These are phyloP conservation scores for Colletotrichum limetticola DNA, from an alignment of 2,329 filamentous ascomycete genomes.

Conservation along the genomic window DNA sequence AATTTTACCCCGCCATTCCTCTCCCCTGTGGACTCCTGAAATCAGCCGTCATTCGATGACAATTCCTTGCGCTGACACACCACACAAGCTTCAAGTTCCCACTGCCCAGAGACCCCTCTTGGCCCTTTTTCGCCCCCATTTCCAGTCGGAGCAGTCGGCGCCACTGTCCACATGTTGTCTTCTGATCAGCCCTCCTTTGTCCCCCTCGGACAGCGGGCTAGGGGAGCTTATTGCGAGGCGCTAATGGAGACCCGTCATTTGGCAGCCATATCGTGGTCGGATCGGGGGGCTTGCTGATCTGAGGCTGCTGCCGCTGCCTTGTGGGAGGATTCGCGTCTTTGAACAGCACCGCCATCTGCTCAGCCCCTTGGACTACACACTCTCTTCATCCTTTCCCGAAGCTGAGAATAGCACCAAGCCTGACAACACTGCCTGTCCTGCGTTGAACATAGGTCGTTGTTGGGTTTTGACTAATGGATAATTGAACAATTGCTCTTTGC, in stretches of 20 bases:
- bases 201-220: conserved; percentile 1
- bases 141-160: conserved; percentile 4
- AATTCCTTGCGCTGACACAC: conserved; percentile 29
- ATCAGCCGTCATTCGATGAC: conserved; percentile 18
- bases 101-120: background rate
- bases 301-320: background rate
- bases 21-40: conserved; percentile 23
- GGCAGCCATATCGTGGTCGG: background rate
- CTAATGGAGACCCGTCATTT: conserved; percentile 18
- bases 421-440: conserved; percentile 2
- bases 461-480: background rate
- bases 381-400: conserved; percentile 4
- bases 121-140: background rate
- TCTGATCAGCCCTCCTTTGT: conserved; percentile 14
- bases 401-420: conserved; percentile 30
- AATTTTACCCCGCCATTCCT: conserved; percentile 31
- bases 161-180: background rate
- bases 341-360: conserved; percentile 27
- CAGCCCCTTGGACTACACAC: conserved; percentile 15
- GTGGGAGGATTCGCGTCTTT: conserved; percentile 14
- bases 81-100: background rate
- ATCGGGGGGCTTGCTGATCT: background rate
- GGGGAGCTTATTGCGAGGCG: conserved; percentile 24
- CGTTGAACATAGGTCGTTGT: conserved; percentile 10
- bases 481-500: conserved; percentile 2